phyloP scores from a whole-genome alignment of 192 early-diverging fungal species.

The Dimargaris xerosporica region DNA sequence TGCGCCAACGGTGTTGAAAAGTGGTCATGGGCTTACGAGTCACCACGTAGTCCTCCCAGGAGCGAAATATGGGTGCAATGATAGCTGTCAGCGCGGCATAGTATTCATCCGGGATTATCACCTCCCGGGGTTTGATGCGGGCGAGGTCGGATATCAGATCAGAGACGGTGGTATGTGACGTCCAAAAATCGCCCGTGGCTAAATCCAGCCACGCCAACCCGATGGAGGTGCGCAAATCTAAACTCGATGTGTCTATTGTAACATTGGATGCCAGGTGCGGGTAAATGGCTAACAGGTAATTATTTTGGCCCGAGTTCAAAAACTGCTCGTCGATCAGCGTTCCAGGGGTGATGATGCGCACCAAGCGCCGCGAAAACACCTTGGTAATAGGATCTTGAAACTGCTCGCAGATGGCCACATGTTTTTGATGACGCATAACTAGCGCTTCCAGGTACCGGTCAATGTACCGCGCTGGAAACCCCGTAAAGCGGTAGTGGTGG shows the following conservation, averaged over 20 bases:
- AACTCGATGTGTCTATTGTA: not conserved
- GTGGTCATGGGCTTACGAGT: too few relatives aligned
- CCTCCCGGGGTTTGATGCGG: constrained; percentile 73
- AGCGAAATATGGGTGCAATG: not conserved
- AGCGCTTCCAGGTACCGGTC: constrained; percentile 50
- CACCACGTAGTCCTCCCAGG: not conserved
- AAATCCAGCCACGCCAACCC: constrained; percentile 86
- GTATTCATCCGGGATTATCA: constrained; percentile 31
- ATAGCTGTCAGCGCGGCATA: not conserved
- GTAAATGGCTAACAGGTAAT: constrained; percentile 55
- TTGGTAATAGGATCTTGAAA: constrained; percentile 28
- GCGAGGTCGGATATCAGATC: constrained; percentile 50
- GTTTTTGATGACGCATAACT: constrained; percentile 35
- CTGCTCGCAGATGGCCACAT: constrained; percentile 61
- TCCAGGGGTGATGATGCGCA: constrained; percentile 71
- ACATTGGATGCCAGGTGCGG: not conserved
- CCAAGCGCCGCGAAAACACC: constrained; percentile 48
- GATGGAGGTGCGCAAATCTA: constrained; percentile 13
- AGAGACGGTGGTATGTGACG: constrained; percentile 31
- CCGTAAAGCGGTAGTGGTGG: constrained; percentile 41
- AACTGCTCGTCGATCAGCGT: constrained; percentile 69
- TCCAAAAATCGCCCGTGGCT: constrained; percentile 76
- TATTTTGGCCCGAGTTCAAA: constrained; percentile 45
- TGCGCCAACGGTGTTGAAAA: too few relatives aligned
- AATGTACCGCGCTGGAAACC: constrained; percentile 48